These are phyloP conservation scores for Lichtheimia corymbifera DNA, from an alignment of 371 early-diverging fungal species.

Conservation along the genomic window DNA sequence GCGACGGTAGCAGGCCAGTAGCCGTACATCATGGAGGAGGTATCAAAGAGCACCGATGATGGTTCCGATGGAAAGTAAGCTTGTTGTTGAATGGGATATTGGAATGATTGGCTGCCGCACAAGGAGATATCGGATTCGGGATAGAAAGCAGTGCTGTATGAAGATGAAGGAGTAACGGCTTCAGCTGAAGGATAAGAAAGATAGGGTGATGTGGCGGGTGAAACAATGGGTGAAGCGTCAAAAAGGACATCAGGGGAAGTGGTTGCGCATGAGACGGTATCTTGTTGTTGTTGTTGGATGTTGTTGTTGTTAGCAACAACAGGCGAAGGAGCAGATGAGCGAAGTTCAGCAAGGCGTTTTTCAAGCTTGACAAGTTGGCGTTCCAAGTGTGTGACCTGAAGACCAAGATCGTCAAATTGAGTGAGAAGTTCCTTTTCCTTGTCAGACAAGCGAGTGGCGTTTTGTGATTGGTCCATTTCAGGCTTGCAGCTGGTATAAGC, in stretches of 20 bases:
- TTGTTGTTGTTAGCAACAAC: no score
- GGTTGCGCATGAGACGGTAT: background rate
- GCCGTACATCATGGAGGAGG: no score
- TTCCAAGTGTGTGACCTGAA: conserved; percentile 45
- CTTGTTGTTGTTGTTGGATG: background rate
- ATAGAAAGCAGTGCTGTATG: background rate
- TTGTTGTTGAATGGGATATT: conserved; percentile 6
- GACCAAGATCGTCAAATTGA: conserved; percentile 43
- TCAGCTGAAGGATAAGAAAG: background rate
- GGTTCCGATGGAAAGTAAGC: background rate
- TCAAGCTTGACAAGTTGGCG: conserved; percentile 37
- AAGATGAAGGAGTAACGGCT: no score
- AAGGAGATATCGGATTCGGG: background rate
- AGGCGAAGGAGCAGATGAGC: conserved; percentile 4
- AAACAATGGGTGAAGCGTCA: background rate
- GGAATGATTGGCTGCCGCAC: background rate
- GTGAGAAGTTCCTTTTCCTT: conserved; percentile 47
- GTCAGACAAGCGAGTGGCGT: conserved; percentile 28
- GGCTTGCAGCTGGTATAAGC: conserved; percentile 32
- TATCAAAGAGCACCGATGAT: background rate
- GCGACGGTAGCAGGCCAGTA: background rate
- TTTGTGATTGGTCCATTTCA: conserved; percentile 24
- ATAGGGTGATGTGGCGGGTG: background rate
- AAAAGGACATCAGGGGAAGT: background rate
- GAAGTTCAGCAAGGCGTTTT: conserved; percentile 24